These are phyloP conservation scores for Loxodes magnus DNA, from an alignment of 73 alveolate genomes.

Conservation along the genomic window DNA sequence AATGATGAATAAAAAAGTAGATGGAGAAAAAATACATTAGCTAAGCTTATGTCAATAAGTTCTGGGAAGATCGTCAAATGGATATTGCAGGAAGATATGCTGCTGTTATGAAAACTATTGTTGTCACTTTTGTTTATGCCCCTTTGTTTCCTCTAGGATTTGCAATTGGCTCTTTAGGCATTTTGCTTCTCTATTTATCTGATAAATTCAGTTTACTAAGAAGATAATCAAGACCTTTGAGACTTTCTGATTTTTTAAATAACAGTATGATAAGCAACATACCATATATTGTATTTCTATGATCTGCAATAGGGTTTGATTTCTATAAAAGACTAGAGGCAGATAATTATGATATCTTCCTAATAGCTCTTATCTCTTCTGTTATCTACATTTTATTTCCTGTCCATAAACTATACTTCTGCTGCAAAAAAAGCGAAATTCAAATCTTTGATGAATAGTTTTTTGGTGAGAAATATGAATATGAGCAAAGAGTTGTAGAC, in stretches of 20 bases:
- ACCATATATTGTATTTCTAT: no score
- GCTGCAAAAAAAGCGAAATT: no score
- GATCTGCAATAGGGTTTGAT: no score
- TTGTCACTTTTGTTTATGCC: conserved; percentile 29
- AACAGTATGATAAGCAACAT: conserved; percentile 12
- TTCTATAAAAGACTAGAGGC: no score
- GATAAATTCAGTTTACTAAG: conserved; percentile 36
- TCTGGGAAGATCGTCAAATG: conserved; percentile 36
- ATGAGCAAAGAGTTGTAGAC: no score
- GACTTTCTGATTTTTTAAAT: conserved; percentile 27
- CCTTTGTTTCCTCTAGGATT: conserved; percentile 40
- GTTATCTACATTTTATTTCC: no score
- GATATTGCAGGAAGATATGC: conserved; percentile 47
- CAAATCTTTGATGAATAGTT: no score
- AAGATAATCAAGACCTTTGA: conserved; percentile 33
- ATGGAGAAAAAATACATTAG: conserved; percentile 19
- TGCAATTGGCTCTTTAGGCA: conserved; percentile 29
- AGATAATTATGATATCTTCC: no score
- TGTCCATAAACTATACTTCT: no score
- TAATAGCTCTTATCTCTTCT: no score
- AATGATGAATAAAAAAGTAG: conserved; percentile 7
- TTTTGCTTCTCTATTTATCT: conserved; percentile 35
- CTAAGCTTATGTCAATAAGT: conserved; percentile 23
- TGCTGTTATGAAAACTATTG: conserved; percentile 22
- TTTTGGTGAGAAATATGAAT: no score